A percentile compares a stretch with the other conserved stretches of the same genome.
These are phyloP conservation scores for Globisporangium emineosum DNA, from an alignment of 352 stramenopile genomes.

Conservation along the genomic window DNA sequence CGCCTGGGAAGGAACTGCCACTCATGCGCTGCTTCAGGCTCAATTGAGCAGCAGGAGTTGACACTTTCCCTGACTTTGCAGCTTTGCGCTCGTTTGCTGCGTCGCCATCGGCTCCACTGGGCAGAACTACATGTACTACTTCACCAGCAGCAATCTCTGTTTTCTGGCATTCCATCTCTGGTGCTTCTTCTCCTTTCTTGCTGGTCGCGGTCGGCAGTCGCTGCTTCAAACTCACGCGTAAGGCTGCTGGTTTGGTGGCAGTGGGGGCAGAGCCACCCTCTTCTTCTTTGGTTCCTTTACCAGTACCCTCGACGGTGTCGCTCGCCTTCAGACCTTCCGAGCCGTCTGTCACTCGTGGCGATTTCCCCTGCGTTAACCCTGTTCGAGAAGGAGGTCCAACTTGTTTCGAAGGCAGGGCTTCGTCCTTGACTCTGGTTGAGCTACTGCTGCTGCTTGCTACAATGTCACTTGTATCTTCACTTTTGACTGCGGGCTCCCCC, in stretches of 20 bases:
- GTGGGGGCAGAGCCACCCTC: too few species aligned
- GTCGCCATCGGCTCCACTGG: too few species aligned
- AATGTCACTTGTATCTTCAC: background rate
- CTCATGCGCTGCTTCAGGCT: slow-evolving; percentile 9
- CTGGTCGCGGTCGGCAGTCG: too few species aligned
- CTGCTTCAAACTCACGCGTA: too few species aligned
- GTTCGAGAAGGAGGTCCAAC: background rate
- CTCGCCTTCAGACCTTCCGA: too few species aligned
- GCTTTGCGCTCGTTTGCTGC: background rate
- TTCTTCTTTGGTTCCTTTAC: too few species aligned
- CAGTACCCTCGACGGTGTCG: too few species aligned
- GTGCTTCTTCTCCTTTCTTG: too few species aligned
- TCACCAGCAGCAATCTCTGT: too few species aligned
- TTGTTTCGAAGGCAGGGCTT: background rate
- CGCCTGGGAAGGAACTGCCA: background rate
- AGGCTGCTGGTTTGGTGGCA: too few species aligned
- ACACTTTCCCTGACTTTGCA: background rate
- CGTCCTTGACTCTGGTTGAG: background rate
- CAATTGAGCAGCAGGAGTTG: background rate
- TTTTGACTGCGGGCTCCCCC: background rate
- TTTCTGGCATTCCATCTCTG: too few species aligned
- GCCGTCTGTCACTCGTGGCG: background rate
- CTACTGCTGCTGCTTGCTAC: background rate
- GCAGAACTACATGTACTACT: too few species aligned
- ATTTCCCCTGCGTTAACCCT: background rate